Base-by-base conservation (phyloP, 306 rosid species). In the Delonix regia region DNA sequence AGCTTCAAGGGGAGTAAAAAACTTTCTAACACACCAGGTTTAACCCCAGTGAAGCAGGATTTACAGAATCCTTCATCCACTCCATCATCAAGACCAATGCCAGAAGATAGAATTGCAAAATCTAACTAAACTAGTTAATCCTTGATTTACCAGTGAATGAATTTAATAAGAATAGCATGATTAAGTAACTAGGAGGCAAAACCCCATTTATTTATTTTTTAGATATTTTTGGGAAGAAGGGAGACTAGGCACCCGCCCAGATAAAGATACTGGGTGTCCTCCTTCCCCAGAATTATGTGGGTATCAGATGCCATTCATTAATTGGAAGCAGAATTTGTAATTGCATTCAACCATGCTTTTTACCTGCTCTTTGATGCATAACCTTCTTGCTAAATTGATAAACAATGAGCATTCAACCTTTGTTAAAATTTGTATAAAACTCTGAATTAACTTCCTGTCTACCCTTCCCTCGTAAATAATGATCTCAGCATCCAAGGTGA, bases 21-120 rank as follows among this genome's bases (percentile, higher is more conserved):
- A 18, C 49, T 73, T 56, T n/a, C 30, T 18, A 7, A 51, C 44
- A 74, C 9, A 22, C 51, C 60, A 44, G 34, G 38, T 19, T 34
- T 25, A 63, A 0, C 25, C 47, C 14, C 21, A 55, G 11, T 5
- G 7, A 52, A 73, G 69, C 63, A 71, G 28, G 79, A 73, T 27
- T 68, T 55, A 21, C 24, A 42, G 57, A 73, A 39, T 64, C 62
- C 65, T 6, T 41, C 56, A 65, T 28, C 47, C 52, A 39, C 74
- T 53, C 14, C 47, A 77, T 56, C 57, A 45, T 69, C 60, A 49
- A 49, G 80, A 65, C 42, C n/a, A 80, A 67, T 11, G n/a, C 12
- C 5, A 19, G 66, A 39, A 24, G 11, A 62, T 75, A 36, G 51
- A 64, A 65, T 7, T 51, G 36, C 18, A 15, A 36, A n/a, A n/a